A percentile compares a stretch with the other conserved stretches of the same genome.
Evolutionary conservation across 176 grass and related monocot genomes (phyloP).

Genomic region (Zea mays): Zm-B73-REFERENCE-NAM-5.0 NC_050100.1:218943001-218943500

Average conservation of each 20-base stretch:
- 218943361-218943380: constrained; percentile 94
- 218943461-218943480: constrained; percentile 37
- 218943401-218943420: constrained; percentile 76
- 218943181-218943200: constrained; percentile 96
- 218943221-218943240: constrained; percentile 79
- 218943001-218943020: constrained; percentile 28
- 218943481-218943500: constrained; percentile 81
- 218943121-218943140: constrained; percentile 37
- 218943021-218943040: constrained; percentile 38
- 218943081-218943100: constrained; percentile 20
- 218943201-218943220: constrained; percentile 80
- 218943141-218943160: constrained; percentile 61
- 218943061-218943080: constrained; percentile 36
- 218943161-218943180: constrained; percentile 78
- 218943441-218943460: constrained; percentile 28
- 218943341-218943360: constrained; percentile 78
- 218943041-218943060: constrained; percentile 29
- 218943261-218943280: constrained; percentile 46
- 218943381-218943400: constrained; percentile 51
- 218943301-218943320: constrained; percentile 48
- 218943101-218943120: constrained; percentile 12
- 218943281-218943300: constrained; percentile 73
- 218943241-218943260: constrained; percentile 57
- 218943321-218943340: constrained; percentile 63
- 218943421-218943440: constrained; percentile 43